A percentile compares a stretch with the other conserved stretches of the same genome.
Evolutionary conservation across 164 flowering plant genomes (phyloP).

Genomic region (Cinnamomum chago): DNA sequence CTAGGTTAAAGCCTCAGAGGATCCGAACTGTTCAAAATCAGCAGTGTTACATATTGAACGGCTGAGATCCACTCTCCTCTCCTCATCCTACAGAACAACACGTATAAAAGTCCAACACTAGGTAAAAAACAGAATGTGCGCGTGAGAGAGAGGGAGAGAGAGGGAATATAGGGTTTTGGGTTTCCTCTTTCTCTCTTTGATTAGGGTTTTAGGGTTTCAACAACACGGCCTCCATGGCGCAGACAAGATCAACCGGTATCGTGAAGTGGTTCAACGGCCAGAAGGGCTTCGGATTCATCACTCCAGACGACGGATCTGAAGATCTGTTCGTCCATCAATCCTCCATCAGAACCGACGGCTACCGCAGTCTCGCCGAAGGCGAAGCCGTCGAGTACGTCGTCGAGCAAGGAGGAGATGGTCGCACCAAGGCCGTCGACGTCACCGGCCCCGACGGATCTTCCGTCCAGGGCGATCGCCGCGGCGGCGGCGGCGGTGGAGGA

Average conservation of each 20-base stretch:
- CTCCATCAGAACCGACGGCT: conserved; percentile 73
- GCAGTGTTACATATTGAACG: too few species aligned
- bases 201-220: conserved; percentile 1
- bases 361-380: conserved; percentile 66
- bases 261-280: conserved; percentile 85
- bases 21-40: too few species aligned
- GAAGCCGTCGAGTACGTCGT: conserved; percentile 68
- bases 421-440: conserved; percentile 84
- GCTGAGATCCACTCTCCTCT: too few species aligned
- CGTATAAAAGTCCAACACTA: neutral
- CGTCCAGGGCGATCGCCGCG: conserved; percentile 46
- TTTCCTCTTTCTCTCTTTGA: neutral
- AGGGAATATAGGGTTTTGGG: conserved; percentile 5
- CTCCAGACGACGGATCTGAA: conserved; percentile 73
- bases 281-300: conserved; percentile 89
- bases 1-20: too few species aligned
- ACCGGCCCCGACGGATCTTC: conserved; percentile 61
- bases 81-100: too few species aligned
- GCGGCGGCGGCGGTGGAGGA: conserved; percentile 34
- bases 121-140: neutral
- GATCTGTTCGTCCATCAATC: conserved; percentile 93
- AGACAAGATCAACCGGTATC: conserved; percentile 33
- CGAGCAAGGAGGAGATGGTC: conserved; percentile 46
- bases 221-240: conserved; percentile 14
- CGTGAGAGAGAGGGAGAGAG: neutral